These are phyloP conservation scores for Colletotrichum incanum DNA, from an alignment of 2,329 filamentous ascomycete species.

Conservation along the genomic window DNA sequence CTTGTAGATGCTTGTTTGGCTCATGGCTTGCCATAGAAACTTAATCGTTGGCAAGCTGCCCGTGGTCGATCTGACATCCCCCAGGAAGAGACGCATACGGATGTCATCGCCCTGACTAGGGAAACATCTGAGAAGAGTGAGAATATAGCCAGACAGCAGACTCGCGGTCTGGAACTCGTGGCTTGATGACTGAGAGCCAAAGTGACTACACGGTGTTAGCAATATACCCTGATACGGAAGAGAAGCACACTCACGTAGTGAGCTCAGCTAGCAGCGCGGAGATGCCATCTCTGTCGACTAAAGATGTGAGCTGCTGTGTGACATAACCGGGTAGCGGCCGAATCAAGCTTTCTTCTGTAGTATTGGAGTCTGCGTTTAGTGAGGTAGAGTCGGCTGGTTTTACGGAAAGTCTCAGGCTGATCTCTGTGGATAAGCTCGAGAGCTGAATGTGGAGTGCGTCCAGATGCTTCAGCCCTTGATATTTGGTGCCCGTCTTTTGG, in stretches of 20 bases:
- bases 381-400: constrained; percentile 37
- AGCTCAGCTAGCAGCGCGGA: constrained; percentile 67
- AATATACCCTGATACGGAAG: background rate
- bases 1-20: constrained; percentile 54
- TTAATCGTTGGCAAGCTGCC: constrained; percentile 76
- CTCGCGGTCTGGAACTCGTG: constrained; percentile 60
- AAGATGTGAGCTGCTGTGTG: constrained; percentile 75
- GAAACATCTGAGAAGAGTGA: constrained; percentile 89
- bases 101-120: constrained; percentile 88
- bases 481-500: constrained; percentile 54
- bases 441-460: constrained; percentile 69
- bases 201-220: constrained; percentile 36
- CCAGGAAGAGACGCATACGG: constrained; percentile 92
- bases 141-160: constrained; percentile 86
- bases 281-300: constrained; percentile 84
- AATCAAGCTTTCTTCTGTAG: constrained; percentile 48
- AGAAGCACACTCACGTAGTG: constrained; percentile 23
- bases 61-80: constrained; percentile 69
- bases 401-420: constrained; percentile 61
- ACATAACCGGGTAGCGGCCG: constrained; percentile 70
- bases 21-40: constrained; percentile 84
- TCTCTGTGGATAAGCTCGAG: constrained; percentile 66
- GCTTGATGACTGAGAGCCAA: constrained; percentile 46
- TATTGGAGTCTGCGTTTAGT: constrained; percentile 33
- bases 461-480: constrained; percentile 60